Evolutionary conservation across 2,329 filamentous ascomycete species (phyloP).

Genomic region (Diaporthe sp.): DNA sequence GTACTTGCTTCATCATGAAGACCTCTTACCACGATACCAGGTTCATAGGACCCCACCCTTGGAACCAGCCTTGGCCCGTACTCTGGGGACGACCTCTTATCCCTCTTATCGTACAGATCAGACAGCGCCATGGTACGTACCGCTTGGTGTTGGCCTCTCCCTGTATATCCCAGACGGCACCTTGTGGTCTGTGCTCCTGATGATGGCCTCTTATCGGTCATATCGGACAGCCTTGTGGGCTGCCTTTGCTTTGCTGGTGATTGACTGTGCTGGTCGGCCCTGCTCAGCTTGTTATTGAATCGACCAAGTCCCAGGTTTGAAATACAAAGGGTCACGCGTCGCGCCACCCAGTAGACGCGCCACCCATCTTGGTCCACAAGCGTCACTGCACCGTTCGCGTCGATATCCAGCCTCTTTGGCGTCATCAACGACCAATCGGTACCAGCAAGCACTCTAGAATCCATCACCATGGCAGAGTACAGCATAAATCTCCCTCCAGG

Average conservation of each 20-base stretch:
- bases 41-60: not conserved
- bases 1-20: not conserved
- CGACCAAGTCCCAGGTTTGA: not conserved
- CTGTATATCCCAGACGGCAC: not conserved
- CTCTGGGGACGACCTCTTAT: not conserved
- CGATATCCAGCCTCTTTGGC: not conserved
- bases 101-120: not conserved
- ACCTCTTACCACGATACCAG: no score
- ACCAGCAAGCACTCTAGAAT: accelerated
- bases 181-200: not conserved
- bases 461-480: not conserved
- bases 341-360: not conserved
- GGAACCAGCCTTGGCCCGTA: not conserved
- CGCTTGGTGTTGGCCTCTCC: not conserved
- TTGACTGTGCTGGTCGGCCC: not conserved
- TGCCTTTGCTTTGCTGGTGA: not conserved
- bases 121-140: not conserved
- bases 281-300: not conserved
- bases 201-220: conserved; percentile 6
- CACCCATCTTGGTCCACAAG: not conserved
- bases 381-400: not conserved
- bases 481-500: not conserved
- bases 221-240: not conserved
- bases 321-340: not conserved
- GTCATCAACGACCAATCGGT: not conserved